These are phyloP conservation scores for Phytomonas sp. DNA, from an alignment of 208 protist genomes.

Conservation along the genomic window DNA sequence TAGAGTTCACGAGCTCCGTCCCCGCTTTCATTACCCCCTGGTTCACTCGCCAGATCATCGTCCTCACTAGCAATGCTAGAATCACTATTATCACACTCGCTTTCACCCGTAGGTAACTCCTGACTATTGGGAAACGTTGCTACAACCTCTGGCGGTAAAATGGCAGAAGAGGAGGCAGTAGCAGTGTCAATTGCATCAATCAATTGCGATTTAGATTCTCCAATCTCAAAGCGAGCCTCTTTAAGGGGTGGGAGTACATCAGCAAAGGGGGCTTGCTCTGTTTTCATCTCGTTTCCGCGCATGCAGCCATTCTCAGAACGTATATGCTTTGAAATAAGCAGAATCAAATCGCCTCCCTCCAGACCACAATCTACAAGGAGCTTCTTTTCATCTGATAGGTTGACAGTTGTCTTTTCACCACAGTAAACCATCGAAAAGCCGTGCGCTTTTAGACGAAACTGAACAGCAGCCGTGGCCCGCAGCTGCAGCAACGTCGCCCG, in stretches of 20 bases:
- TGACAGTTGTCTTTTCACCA: conserved; percentile 14
- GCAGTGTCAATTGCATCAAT: neutral
- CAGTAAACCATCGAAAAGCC: conserved; percentile 42
- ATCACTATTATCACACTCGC: neutral
- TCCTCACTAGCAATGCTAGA: conserved; percentile 8
- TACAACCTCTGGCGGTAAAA: neutral
- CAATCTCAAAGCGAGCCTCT: neutral
- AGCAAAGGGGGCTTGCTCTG: neutral
- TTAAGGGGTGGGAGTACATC: neutral
- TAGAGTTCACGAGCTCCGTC: conserved; percentile 36
- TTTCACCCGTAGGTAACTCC: neutral
- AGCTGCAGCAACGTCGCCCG: conserved; percentile 62
- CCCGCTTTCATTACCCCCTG: conserved; percentile 15
- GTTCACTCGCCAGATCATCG: conserved; percentile 11
- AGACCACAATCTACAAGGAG: conserved; percentile 55
- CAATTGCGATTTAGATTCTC: neutral
- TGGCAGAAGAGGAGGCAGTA: neutral
- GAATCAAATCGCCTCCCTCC: conserved; percentile 53
- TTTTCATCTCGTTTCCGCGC: neutral
- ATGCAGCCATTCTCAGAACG: neutral
- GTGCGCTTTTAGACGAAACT: conserved; percentile 52
- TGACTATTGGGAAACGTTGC: neutral
- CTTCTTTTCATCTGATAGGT: conserved; percentile 58
- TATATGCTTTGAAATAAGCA: conserved; percentile 32
- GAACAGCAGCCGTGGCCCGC: conserved; percentile 60